These are phyloP conservation scores for Immersiella caudata DNA, from an alignment of 495 filamentous ascomycete genomes.

Conservation along the genomic window DNA sequence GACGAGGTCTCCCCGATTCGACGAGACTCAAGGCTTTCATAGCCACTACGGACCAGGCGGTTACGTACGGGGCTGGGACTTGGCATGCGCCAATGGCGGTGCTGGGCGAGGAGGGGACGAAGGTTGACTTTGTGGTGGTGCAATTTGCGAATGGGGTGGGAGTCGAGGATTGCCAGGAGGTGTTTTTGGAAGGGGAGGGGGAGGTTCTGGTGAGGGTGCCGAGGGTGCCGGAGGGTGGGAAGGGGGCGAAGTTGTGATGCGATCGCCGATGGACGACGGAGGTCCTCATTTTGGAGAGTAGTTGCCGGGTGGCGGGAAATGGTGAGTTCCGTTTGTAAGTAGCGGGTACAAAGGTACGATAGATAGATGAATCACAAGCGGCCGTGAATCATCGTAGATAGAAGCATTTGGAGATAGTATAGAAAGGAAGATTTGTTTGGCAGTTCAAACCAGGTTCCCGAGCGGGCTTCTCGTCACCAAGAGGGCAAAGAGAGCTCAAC, in stretches of 20 bases:
- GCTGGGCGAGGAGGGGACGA: constrained; percentile 66
- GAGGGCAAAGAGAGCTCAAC: too few relatives aligned
- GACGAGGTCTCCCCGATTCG: constrained; percentile 75
- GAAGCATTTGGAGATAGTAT: too few relatives aligned
- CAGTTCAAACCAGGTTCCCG: too few relatives aligned
- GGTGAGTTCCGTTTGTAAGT: too few relatives aligned
- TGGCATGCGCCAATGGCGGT: constrained; percentile 99
- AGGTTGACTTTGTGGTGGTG: constrained; percentile 77
- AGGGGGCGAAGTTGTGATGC: constrained; percentile 14
- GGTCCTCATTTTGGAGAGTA: too few relatives aligned
- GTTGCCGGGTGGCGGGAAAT: too few relatives aligned
- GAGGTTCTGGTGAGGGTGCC: constrained; percentile 15
- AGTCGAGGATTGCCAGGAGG: constrained; percentile 90
- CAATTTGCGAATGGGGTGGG: constrained; percentile 85
- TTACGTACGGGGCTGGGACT: constrained; percentile 88
- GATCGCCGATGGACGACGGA: too few relatives aligned
- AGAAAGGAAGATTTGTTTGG: too few relatives aligned
- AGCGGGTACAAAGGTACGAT: too few relatives aligned
- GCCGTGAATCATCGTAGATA: too few relatives aligned
- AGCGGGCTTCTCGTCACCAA: too few relatives aligned
- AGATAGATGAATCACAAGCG: too few relatives aligned
- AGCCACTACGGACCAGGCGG: constrained; percentile 76
- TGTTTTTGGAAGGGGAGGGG: constrained; percentile 47
- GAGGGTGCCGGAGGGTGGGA: background rate
- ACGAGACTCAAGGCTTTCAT: constrained; percentile 72